Base-by-base conservation (phyloP, 306 rosid species). In the Aeschynomene evenia region DNA sequence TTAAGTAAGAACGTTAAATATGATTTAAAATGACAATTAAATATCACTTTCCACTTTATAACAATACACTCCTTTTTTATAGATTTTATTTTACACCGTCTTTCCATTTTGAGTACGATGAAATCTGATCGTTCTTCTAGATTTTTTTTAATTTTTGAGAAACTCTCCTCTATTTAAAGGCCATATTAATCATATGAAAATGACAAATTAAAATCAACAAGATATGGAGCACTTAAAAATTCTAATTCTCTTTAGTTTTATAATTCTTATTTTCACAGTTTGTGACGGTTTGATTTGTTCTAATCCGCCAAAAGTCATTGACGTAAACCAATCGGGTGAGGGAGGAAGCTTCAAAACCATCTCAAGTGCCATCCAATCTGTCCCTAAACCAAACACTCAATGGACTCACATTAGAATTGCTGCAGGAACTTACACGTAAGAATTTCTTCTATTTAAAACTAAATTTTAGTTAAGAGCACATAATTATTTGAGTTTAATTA, bases 401-500 rank as follows among this genome's bases (percentile, higher is more conserved):
- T 74, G 78, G 78, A 54, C 29, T 26, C 78, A 55, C 9, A 64
- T 64, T 4, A 48, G 24, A 64, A 74, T 74, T 7, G n/a, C 57
- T 12, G 18, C 72, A 5, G 78, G 57, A 18, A 21, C 2, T 52
- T 74, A 74, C 21, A 12, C 0, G 77, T 72, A 49, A 49, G 58
- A 6, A 3, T 6, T 57, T 37, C 42, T 55, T 24, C 6, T n/a
- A 4, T 45, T 64, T 23, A 42, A 15, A n/a, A 2, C 7, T 12
- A 60, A 18, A 20, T n/a, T 31, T 8, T 2, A 10, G 46, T 14
- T 10, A 40, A n/a, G n/a, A n/a, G n/a, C n/a, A n/a, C n/a, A n/a
- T n/a, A n/a, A n/a, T n/a, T n/a, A n/a, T n/a, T n/a, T n/a, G n/a
- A n/a, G n/a, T n/a, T n/a, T n/a, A n/a, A n/a, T n/a, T n/a, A n/a